Evolutionary conservation across 2,329 filamentous ascomycete species (phyloP).

Genomic region (Ophiostoma tasmaniense): DNA sequence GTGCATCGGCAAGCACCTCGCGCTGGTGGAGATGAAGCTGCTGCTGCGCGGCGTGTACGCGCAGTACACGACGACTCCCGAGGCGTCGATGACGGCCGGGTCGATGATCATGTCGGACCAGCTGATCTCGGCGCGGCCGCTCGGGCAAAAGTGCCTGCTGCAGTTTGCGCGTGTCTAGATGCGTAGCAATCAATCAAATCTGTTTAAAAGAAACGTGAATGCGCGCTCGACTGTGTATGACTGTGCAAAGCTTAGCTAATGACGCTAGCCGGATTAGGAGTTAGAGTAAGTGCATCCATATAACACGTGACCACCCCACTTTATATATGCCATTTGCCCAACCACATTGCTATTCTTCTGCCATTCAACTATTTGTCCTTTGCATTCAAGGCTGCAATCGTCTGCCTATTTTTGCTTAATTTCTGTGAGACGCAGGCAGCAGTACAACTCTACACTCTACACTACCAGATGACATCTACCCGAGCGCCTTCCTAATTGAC

Average conservation of each 20-base stretch:
- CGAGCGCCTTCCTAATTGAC: not conserved
- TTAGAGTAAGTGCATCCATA: no score
- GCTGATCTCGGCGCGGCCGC: slow-evolving; percentile 56
- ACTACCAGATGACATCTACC: not conserved
- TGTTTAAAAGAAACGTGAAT: not conserved
- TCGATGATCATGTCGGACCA: slow-evolving; percentile 60
- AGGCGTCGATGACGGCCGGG: slow-evolving; percentile 43
- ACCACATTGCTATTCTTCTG: not conserved
- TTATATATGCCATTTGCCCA: not conserved
- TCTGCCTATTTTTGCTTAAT: not conserved
- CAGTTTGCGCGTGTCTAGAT: slow-evolving; percentile 32
- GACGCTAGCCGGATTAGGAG: not conserved
- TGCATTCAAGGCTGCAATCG: not conserved
- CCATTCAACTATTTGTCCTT: not conserved
- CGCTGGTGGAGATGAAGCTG: slow-evolving; percentile 60
- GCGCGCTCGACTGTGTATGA: not conserved
- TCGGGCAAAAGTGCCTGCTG: slow-evolving; percentile 51
- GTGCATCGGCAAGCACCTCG: slow-evolving; percentile 58
- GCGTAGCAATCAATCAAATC: not conserved
- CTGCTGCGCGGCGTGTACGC: slow-evolving; percentile 56
- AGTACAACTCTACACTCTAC: not conserved
- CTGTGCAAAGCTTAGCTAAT: not conserved
- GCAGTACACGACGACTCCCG: slow-evolving; percentile 46
- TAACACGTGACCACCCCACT: not conserved
- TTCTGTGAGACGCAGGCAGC: not conserved